These are phyloP conservation scores for Pythium chondricola DNA, from an alignment of 352 stramenopile genomes.

Conservation along the genomic window DNA sequence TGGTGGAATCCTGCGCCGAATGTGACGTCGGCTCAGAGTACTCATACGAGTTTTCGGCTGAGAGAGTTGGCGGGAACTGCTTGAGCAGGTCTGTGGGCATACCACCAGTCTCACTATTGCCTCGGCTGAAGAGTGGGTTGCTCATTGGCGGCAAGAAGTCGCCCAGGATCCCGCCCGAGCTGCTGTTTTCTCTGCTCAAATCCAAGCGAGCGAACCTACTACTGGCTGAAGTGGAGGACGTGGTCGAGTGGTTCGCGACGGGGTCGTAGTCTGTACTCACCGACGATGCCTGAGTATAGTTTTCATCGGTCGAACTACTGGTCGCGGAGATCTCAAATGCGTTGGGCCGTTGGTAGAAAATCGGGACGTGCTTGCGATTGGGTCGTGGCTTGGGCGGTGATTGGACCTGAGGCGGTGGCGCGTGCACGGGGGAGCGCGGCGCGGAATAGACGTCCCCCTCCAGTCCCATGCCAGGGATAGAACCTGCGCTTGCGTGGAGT, in stretches of 20 bases:
- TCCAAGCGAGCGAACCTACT: slow-evolving; percentile 20
- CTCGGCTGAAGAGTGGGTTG: slow-evolving; percentile 55
- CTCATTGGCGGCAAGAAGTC: slow-evolving; percentile 17
- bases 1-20: slow-evolving; percentile 1
- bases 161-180: slow-evolving; percentile 3
- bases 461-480: too few relatives aligned
- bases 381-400: slow-evolving; percentile 67
- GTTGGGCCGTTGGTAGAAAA: slow-evolving; percentile 64
- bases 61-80: slow-evolving; percentile 9
- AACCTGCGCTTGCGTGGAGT: background rate
- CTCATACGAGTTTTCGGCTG: slow-evolving; percentile 11
- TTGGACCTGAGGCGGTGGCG: slow-evolving; percentile 7
- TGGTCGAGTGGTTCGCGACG: slow-evolving; percentile 4
- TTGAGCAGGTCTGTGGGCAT: slow-evolving; percentile 41
- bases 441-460: background rate
- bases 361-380: slow-evolving; percentile 79
- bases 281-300: slow-evolving; percentile 19
- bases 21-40: slow-evolving; percentile 23
- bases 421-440: slow-evolving; percentile 3
- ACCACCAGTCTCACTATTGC: slow-evolving; percentile 43
- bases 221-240: slow-evolving; percentile 28
- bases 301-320: slow-evolving; percentile 35
- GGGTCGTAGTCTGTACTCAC: slow-evolving; percentile 13
- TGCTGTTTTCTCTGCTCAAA: slow-evolving; percentile 9
- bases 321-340: slow-evolving; percentile 22